A percentile compares a stretch with the other conserved stretches of the same genome.
These are phyloP conservation scores for Scleroderma bovista DNA, from an alignment of 768 basidiomycete species.

Conservation along the genomic window DNA sequence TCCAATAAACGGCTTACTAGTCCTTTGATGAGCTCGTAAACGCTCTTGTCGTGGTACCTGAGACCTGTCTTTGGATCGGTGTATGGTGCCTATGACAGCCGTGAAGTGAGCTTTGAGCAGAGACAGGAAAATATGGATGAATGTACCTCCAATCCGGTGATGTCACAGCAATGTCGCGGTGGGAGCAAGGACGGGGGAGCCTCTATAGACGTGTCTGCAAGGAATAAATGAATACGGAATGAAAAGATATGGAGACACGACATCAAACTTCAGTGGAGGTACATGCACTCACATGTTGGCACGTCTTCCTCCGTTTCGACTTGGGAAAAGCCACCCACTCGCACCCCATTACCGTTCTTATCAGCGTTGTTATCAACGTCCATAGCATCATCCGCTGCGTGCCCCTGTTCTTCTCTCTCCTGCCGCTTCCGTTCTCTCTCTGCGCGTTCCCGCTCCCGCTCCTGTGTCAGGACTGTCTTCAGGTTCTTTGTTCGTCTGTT, in stretches of 20 bases:
- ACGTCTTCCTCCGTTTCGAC: slow-evolving; percentile 49
- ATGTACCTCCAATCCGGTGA: slow-evolving; percentile 74
- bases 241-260: background rate
- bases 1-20: slow-evolving; percentile 40
- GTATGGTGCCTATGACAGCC: slow-evolving; percentile 58
- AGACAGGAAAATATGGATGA: background rate
- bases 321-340: too few species aligned
- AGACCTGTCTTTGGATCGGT: slow-evolving; percentile 78
- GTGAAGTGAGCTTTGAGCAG: background rate
- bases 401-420: slow-evolving; percentile 39
- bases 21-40: slow-evolving; percentile 77
- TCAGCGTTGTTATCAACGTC: slow-evolving; percentile 40
- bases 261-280: background rate
- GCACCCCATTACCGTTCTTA: slow-evolving; percentile 9
- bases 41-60: slow-evolving; percentile 79
- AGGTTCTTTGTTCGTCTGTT: slow-evolving; percentile 74
- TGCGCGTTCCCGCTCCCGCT: slow-evolving; percentile 68
- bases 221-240: too few species aligned
- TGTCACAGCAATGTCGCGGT: slow-evolving; percentile 76
- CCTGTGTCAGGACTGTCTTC: slow-evolving; percentile 72
- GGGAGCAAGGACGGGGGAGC: slow-evolving; percentile 80
- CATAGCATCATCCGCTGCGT: slow-evolving; percentile 35
- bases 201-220: slow-evolving; percentile 70
- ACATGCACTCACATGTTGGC: slow-evolving; percentile 55
- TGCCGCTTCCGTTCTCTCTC: slow-evolving; percentile 56